Percentiles rank a stretch among this genome's conserved stretches.
Conservation (phyloP, 129 eudicot genomes). For the Chrysanthemum seticuspe region DNA sequence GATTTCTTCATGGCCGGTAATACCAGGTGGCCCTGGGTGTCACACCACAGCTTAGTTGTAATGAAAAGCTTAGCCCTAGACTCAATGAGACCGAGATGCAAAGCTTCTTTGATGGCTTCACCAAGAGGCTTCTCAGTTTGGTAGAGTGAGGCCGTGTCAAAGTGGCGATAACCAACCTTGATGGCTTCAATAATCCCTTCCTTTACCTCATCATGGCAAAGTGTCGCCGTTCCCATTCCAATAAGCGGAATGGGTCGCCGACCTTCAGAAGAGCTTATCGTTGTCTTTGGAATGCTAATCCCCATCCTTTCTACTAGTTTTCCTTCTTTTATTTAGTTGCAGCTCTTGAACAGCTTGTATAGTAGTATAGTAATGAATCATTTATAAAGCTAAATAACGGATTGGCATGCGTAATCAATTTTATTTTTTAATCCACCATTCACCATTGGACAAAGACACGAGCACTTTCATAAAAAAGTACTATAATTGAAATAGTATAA, state of each 20-base stretch:
- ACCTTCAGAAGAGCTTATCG: slow-evolving; percentile 20
- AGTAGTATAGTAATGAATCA: too few relatives aligned
- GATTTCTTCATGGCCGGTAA: slow-evolving; percentile 5
- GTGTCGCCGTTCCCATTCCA: slow-evolving; percentile 37
- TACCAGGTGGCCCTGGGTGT: slow-evolving; percentile 10
- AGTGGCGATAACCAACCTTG: slow-evolving; percentile 41
- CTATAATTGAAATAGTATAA: too few relatives aligned
- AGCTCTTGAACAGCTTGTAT: not conserved
- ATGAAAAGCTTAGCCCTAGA: slow-evolving; percentile 30
- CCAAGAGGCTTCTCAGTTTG: slow-evolving; percentile 22
- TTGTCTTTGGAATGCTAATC: slow-evolving; percentile 2
- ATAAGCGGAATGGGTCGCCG: slow-evolving; percentile 40
- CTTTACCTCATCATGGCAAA: slow-evolving; percentile 25
- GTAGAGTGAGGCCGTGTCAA: slow-evolving; percentile 30
- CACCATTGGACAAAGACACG: too few relatives aligned
- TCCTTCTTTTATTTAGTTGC: not conserved
- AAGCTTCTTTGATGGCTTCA: slow-evolving; percentile 26
- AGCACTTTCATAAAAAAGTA: too few relatives aligned
- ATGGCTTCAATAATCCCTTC: slow-evolving; percentile 47
- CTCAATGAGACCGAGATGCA: slow-evolving; percentile 16
- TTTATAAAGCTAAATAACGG: too few relatives aligned
- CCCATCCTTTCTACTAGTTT: slow-evolving; percentile 7
- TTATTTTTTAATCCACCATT: too few relatives aligned
- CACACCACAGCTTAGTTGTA: slow-evolving; percentile 32
- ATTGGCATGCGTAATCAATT: too few relatives aligned